Evolutionary conservation across 2,329 filamentous ascomycete genomes (phyloP).

Genomic region (Purpureocillium takamizusanense): DNA sequence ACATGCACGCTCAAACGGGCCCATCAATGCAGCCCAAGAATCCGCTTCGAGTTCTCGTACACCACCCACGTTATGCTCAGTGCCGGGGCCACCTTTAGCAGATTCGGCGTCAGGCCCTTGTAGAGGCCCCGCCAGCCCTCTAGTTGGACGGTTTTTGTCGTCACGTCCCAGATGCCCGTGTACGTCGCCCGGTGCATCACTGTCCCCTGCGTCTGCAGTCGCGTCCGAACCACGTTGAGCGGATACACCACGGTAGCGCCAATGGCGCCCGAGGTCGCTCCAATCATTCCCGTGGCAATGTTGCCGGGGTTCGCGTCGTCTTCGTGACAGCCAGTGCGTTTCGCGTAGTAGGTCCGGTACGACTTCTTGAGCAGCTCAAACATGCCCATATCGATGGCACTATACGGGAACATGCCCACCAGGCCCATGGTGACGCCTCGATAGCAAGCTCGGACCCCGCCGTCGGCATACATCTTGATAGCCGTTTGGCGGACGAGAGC

Average conservation of each 20-base stretch:
- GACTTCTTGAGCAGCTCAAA: slow-evolving; percentile 85
- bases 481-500: slow-evolving; percentile 75
- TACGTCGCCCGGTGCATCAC: slow-evolving; percentile 86
- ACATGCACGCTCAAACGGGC: not conserved
- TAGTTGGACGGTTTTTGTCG: slow-evolving; percentile 68
- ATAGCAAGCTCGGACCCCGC: slow-evolving; percentile 71
- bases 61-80: slow-evolving; percentile 93
- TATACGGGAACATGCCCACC: slow-evolving; percentile 95
- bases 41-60: slow-evolving; percentile 80
- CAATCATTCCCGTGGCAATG: slow-evolving; percentile 78
- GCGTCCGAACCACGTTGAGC: slow-evolving; percentile 83
- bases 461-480: slow-evolving; percentile 73
- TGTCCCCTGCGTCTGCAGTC: slow-evolving; percentile 90
- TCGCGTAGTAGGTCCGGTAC: slow-evolving; percentile 63
- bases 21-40: slow-evolving; percentile 43
- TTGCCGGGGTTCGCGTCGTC: slow-evolving; percentile 77
- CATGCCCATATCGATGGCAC: slow-evolving; percentile 89
- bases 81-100: slow-evolving; percentile 91
- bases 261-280: slow-evolving; percentile 82
- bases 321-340: slow-evolving; percentile 61
- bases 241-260: slow-evolving; percentile 94
- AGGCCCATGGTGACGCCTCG: slow-evolving; percentile 90
- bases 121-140: slow-evolving; percentile 85
- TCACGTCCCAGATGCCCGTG: slow-evolving; percentile 83
- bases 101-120: slow-evolving; percentile 88